Percentiles rank a stretch among this genome's conserved stretches.
Conservation (phyloP, 2,329 filamentous ascomycete genomes). For the Ophiostoma montium region DNA sequence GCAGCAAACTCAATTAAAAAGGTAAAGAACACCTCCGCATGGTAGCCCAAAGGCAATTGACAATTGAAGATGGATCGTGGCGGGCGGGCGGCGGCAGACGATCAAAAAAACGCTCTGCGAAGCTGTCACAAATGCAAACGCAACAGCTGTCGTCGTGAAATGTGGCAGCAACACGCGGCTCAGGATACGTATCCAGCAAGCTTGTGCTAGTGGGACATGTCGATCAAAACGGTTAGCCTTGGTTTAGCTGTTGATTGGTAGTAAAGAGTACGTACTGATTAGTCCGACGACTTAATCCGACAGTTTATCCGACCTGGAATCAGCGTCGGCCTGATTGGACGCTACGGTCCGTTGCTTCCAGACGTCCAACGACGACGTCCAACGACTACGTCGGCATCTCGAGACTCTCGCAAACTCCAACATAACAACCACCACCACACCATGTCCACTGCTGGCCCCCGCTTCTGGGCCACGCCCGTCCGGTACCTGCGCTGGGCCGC, state of each 20-base stretch:
- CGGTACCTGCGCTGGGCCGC: slow-evolving; percentile 80
- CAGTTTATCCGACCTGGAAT: too few relatives aligned
- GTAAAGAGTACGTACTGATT: too few relatives aligned
- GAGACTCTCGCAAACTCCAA: neutral
- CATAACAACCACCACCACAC: neutral
- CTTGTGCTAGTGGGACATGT: neutral
- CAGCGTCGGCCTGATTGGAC: too few relatives aligned
- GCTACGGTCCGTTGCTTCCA: too few relatives aligned
- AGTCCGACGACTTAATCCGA: too few relatives aligned
- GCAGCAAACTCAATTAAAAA: neutral
- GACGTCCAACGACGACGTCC: too few relatives aligned
- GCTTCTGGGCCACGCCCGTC: slow-evolving; percentile 74
- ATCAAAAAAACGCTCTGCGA: neutral
- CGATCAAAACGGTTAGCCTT: too few relatives aligned
- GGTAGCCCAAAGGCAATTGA: neutral
- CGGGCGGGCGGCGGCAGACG: too few relatives aligned
- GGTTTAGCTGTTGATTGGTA: too few relatives aligned
- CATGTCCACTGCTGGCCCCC: slow-evolving; percentile 51
- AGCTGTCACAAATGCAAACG: too few relatives aligned
- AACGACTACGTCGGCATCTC: neutral
- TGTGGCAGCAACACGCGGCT: slow-evolving; percentile 9
- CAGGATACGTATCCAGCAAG: slow-evolving; percentile 13
- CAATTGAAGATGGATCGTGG: neutral
- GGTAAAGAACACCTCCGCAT: neutral
- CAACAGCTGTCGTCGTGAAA: too few relatives aligned